Conservation (phyloP, 2,329 filamentous ascomycete species). For the Botrytis elliptica region DNA sequence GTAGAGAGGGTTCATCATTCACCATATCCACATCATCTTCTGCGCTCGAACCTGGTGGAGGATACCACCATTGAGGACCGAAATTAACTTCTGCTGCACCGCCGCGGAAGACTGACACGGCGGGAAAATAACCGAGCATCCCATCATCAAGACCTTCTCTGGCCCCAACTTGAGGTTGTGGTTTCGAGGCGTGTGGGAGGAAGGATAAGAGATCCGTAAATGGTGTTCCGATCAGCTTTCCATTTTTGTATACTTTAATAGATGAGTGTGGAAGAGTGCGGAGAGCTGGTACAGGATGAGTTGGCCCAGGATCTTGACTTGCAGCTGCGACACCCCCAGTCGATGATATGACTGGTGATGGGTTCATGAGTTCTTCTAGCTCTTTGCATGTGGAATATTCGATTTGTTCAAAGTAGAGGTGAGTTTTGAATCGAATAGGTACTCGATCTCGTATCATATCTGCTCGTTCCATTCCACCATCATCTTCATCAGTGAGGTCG, state of each 20-base stretch:
- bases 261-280: constrained; percentile 82
- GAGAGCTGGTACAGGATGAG: constrained; percentile 70
- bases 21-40: constrained; percentile 50
- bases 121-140: constrained; percentile 92
- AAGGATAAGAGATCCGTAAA: constrained; percentile 89
- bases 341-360: constrained; percentile 51
- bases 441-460: constrained; percentile 95
- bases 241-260: constrained; percentile 93
- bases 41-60: constrained; percentile 60
- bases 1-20: constrained; percentile 35
- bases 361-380: constrained; percentile 80
- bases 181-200: constrained; percentile 81
- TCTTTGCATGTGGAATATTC: constrained; percentile 87
- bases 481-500: constrained; percentile 58
- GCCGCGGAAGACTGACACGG: constrained; percentile 86
- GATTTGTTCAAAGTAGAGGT: constrained; percentile 90
- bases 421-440: constrained; percentile 88
- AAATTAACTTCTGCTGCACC: constrained; percentile 93
- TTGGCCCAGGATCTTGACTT: constrained; percentile 62
- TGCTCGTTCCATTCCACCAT: constrained; percentile 53
- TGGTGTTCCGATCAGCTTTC: constrained; percentile 77
- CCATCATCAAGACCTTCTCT: constrained; percentile 90
- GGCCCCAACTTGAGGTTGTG: constrained; percentile 68
- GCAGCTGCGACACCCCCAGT: constrained; percentile 40
- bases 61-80: constrained; percentile 88